Evolutionary conservation across 257 asterid species (phyloP), one percentile per base, ranked within the genome.

Genomic region (Misopates orontium): DNA sequence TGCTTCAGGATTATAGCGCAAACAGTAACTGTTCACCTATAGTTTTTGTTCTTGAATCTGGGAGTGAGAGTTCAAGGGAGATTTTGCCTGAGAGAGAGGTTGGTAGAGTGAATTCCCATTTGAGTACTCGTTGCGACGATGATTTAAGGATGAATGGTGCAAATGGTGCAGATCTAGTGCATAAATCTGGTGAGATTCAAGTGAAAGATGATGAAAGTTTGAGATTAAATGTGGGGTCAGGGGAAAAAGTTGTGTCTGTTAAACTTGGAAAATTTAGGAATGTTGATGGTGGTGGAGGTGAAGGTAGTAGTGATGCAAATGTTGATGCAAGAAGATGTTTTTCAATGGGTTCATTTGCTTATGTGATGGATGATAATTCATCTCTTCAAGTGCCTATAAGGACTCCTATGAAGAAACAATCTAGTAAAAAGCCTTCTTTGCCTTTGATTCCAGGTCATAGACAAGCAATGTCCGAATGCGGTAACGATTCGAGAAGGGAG

Each of bases 271-370:
- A 89, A 70, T 93, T 81, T 54, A 90, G 75, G 77, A 89, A 69
- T 73, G 84, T 87, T 1, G 95, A 82, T 50, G 69, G 73, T 25
- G 77, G 64, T 3, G 81, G 69, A 23, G 89, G 66, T 60, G 81
- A 78, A 13, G 76, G 82, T 15, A 50, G 67, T 2, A 66, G 68
- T 47, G 72, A 40, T 11, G 64, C 59, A 13, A 68, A 68, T 58
- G 73, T 74, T 47, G 95, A 81, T 69, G 76, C 87, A 59, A 89
- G 98, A 24, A 79, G 98, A 56, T 93, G 98, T 64, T 87, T 89
- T 63, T 93, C 99, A 0, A 90, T 93, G 99, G 97, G 97, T 8
- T 90, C 99, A 32, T 87, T 93, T 73, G 99, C 97, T 36, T 93
- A 93, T 70, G 78, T 93, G 1, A 83, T 93, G 96, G 94, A 90